Evolutionary conservation across 129 eudicot species (phyloP).

Genomic region (Artemisia tridentata): DNA sequence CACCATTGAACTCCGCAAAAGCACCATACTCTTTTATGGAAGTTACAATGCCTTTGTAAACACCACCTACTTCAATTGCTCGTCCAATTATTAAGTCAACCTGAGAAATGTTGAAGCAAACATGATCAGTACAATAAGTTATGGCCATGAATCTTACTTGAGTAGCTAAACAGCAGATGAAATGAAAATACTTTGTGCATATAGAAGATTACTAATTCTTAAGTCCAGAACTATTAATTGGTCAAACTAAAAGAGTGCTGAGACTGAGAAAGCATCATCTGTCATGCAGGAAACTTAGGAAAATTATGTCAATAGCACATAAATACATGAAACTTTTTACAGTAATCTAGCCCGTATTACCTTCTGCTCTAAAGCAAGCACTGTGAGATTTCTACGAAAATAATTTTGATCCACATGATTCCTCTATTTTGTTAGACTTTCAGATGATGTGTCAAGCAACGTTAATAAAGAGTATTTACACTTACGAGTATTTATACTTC

Average conservation of each 20-base stretch:
- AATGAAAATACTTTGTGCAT: neutral
- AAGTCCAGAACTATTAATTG: neutral
- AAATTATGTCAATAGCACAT: neutral
- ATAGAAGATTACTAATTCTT: neutral
- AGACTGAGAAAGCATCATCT: neutral
- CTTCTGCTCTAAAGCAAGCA: neutral
- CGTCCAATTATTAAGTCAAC: conserved; percentile 86
- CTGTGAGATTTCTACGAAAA: neutral
- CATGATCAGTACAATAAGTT: neutral
- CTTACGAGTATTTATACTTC: too few relatives aligned
- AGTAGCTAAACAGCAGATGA: neutral
- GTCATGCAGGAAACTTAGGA: neutral
- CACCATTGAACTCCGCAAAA: conserved; percentile 97
- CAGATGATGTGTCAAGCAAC: too few relatives aligned
- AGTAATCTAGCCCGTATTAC: neutral
- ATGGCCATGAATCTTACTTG: neutral
- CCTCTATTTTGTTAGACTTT: neutral
- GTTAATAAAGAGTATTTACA: too few relatives aligned
- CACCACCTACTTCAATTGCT: conserved; percentile 84
- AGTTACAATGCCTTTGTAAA: conserved; percentile 70
- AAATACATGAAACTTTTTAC: too few relatives aligned
- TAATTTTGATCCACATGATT: conserved; percentile 6
- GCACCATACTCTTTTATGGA: conserved; percentile 95
- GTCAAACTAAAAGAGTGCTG: neutral
- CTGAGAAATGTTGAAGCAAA: conserved; percentile 36